Base-by-base conservation (phyloP, 371 early-diverging fungal genomes). In the Rhizopus delemar region DNA sequence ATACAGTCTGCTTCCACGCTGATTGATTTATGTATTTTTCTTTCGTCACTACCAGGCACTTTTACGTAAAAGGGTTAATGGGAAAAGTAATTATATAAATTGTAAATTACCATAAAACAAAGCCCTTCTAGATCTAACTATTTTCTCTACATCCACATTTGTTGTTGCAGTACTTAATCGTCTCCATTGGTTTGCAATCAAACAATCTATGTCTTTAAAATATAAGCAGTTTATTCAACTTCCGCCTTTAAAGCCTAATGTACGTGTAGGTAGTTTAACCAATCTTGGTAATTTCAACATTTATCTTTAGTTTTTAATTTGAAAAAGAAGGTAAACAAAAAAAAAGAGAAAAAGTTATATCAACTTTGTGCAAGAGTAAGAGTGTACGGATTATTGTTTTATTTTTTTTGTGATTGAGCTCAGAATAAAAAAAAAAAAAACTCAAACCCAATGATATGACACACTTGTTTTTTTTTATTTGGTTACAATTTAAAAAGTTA, bases 11-110 rank as follows among this genome's bases (percentile, higher is more conserved):
- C 90, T 3, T 64, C 69, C 13, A 87, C 66, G 3, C 78, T 75
- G 8, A 88, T 74, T 2, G 93, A 91, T 43, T 87, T 90, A 59
- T 84, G 82, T 43, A 96, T 79, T 67, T 96, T 96, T 63, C 93
- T 88, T 56, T 91, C 92, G 50, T 95, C 95, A 65, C 93, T 93
- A 55, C 93, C 93, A 28, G 94, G 92, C 3, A 93, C 91, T 86
- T 51, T 55, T 13, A 41, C 16, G n/a, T 36, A 50, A 31, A 28
- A 55, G 13, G 13, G 7, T 45, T 8, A 34, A 50, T 46, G 5
- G 15, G 35, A 31, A 32, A 6, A 7, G 34, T 33, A 38, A 33
- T 34, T 15, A 51, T 13, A 41, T 43, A 33, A 51, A 38, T n/a
- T 16, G 50, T 38, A 38, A 32, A 36, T 56, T 75, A 70, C 79